Evolutionary conservation across 2,329 filamentous ascomycete genomes (phyloP).

Genomic region (Camillea tinctor): DNA sequence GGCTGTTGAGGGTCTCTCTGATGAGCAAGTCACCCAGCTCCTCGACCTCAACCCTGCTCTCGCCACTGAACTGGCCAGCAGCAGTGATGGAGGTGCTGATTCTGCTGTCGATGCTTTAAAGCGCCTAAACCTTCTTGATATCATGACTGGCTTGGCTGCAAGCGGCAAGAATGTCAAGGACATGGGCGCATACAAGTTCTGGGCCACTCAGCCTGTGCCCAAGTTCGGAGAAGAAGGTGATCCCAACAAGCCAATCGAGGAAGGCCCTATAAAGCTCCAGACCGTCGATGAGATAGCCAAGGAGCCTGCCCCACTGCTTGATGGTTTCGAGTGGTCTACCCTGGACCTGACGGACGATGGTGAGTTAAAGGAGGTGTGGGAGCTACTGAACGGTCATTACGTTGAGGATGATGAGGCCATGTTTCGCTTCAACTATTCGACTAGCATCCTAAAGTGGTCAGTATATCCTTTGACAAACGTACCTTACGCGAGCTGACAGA

Average conservation of each 20-base stretch:
- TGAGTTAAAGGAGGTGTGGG: conserved; percentile 86
- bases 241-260: conserved; percentile 55
- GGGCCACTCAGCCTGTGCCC: conserved; percentile 94
- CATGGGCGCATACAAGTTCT: conserved; percentile 98
- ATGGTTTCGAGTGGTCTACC: conserved; percentile 91
- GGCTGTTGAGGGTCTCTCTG: conserved; percentile 52
- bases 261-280: conserved; percentile 82
- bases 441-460: conserved; percentile 84
- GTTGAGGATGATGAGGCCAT: conserved; percentile 96
- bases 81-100: conserved; percentile 31
- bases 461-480: conserved; percentile 22
- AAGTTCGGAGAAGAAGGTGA: conserved; percentile 65
- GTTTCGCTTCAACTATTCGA: conserved; percentile 96
- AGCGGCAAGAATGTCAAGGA: conserved; percentile 90
- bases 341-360: conserved; percentile 78
- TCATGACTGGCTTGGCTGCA: conserved; percentile 72
- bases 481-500: conserved; percentile 3
- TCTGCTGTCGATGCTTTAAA: conserved; percentile 53
- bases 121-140: conserved; percentile 66
- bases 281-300: conserved; percentile 76
- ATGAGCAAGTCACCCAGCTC: conserved; percentile 62
- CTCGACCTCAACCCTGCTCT: conserved; percentile 72
- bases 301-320: conserved; percentile 70
- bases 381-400: conserved; percentile 89
- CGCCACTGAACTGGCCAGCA: conserved; percentile 54